Base-by-base conservation (phyloP, 2,329 filamentous ascomycete species). In the Coniochaeta sp. region DNA sequence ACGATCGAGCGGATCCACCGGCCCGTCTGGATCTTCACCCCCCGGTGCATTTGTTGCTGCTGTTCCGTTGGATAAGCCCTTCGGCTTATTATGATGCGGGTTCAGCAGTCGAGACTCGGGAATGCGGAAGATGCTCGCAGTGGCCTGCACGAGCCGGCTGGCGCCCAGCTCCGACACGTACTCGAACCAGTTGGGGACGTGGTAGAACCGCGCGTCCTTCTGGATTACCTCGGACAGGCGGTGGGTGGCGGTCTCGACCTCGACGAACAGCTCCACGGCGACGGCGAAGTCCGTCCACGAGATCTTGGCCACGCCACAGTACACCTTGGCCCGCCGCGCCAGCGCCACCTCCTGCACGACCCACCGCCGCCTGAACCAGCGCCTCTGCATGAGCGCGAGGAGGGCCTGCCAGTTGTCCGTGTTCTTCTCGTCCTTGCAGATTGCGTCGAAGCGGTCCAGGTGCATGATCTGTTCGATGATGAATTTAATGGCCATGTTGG, bases 311-410 rank as follows among this genome's bases (percentile, higher is more conserved):
- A 61, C 40, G 1, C 76, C 76, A 62, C 75, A 77, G 54, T 73
- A 71, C 0, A 79, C 65, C 4, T 62, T 66, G 5, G 71, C 72
- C 3, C 64, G 62, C 30, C 62, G 63, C 0, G 75, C 74, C 28
- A 75, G 66, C 0, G 72, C 70, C 16, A 78, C 71, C 62, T 78
- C 76, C 62, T 79, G 75, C 0, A 79, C 70, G 1, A 78, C 72
- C 76, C 75, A 78, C 0, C 75, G 70, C 4, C 74, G 66, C 50
- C 69, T 72, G 61, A 76, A 76, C 70, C 75, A 79, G 2, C 66
- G 64, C 9, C 74, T 65, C 56, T 72, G 66, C 66, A 78, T 76
- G 2, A 78, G 61, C 7, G 63, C 59, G 2, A 74, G 62, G 0
- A 78, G 57, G 0, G 70, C 66, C 3, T 61, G 54, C 76, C 70